Evolutionary conservation across 352 stramenopile genomes (phyloP).

Genomic region (Phytophthora podocarpi): DNA sequence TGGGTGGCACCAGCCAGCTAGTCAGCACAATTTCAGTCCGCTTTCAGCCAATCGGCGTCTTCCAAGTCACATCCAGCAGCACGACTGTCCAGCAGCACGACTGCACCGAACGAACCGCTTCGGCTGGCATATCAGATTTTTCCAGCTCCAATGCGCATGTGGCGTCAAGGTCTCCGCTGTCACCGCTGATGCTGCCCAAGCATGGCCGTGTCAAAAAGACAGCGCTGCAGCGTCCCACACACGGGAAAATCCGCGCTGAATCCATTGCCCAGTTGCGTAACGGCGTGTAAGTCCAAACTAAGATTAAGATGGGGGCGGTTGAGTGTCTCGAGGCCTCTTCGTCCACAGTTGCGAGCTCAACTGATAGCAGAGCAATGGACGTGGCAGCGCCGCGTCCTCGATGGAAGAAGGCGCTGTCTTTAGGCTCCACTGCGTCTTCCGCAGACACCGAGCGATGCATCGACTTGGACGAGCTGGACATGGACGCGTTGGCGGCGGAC

Average conservation of each 20-base stretch:
- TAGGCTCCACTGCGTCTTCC: constrained; percentile 27
- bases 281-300: constrained; percentile 13
- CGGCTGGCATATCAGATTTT: constrained; percentile 3
- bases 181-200: constrained; percentile 4
- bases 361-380: constrained; percentile 17
- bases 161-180: constrained; percentile 1
- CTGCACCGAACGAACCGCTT: background rate
- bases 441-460: constrained; percentile 26
- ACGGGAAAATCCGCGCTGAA: constrained; percentile 26
- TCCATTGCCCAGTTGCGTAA: constrained; percentile 16
- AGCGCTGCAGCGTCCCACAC: constrained; percentile 7
- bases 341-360: constrained; percentile 24
- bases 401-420: constrained; percentile 36
- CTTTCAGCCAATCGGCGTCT: constrained; percentile 7
- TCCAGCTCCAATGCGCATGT: background rate
- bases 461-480: constrained; percentile 37
- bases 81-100: background rate
- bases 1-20: constrained; percentile 15
- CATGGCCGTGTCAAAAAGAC: background rate
- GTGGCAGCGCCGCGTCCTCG: constrained; percentile 5
- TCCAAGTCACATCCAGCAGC: constrained; percentile 6
- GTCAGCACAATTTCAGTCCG: constrained; percentile 11
- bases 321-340: constrained; percentile 19
- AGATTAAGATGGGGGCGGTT: background rate
- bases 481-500: constrained; percentile 20